Base-by-base conservation (phyloP, 208 protist genomes). In the Endotrypanum monterogeii region DNA sequence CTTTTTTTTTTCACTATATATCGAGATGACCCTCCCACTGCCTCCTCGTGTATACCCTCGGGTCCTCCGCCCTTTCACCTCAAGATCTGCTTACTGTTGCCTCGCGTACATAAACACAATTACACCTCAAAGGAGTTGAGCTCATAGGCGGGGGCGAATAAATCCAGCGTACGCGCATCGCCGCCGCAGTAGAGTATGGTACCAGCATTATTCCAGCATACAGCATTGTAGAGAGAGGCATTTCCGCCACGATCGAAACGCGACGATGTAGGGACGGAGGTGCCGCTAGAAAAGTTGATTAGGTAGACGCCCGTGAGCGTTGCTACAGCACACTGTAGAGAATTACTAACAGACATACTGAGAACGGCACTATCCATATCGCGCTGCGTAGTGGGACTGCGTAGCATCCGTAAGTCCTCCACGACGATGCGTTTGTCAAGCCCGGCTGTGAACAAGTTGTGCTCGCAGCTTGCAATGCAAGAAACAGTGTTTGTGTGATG, bases 301-400 rank as follows among this genome's bases (percentile, higher is more conserved):
- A 92, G 69, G 77, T 94, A 87, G 55, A 94, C 78, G 20, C 93
- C 93, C 1, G 93, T 95, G 60, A 94, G 69, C 39, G 93, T 97
- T 1, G 93, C 84, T n/a, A 89, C 88, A 32, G 90, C 93, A 65
- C 93, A 97, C 61, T 91, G 80, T 77, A 92, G 86, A 14, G 78
- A 71, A 55, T 56, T 74, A 75, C 85, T 93, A 54, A 94, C 88
- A 48, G 88, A 90, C 30, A 97, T 52, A 55, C 84, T 83, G 12
- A 97, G 76, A 4, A 95, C 80, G n/a, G 90, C 87, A 71, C 90
- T 94, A 67, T 95, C 90, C 74, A 97, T 80, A 50, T 95, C 90
- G 28, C 89, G 76, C 54, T 78, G 52, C 51, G 39, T 39, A 2
- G 56, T 73, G n/a, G 67, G 46, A 9, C 55, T 81, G n/a, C 84